Conservation (phyloP, 345 rosid species). For the Mangifera indica region DNA sequence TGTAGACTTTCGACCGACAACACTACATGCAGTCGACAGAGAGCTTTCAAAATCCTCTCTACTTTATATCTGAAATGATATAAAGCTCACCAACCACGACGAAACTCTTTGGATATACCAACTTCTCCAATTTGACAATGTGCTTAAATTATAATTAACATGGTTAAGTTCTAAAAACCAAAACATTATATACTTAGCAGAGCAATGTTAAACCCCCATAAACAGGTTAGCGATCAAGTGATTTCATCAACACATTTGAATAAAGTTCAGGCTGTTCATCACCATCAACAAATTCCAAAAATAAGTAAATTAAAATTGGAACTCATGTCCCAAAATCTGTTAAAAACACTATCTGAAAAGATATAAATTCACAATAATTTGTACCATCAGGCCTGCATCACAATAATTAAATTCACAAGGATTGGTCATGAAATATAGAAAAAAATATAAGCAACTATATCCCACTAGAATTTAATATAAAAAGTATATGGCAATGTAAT, state of each 20-base stretch:
- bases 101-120: too few species aligned
- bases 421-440: not conserved
- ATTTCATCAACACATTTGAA: not conserved
- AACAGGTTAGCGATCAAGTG: not conserved
- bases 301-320: not conserved
- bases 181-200: too few species aligned
- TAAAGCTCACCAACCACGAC: too few species aligned
- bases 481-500: not conserved
- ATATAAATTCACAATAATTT: too few species aligned
- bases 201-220: not conserved
- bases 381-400: conserved; percentile 85
- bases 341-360: not conserved
- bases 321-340: not conserved
- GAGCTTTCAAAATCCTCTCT: too few species aligned
- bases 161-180: too few species aligned
- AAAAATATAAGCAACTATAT: not conserved
- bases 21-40: too few species aligned
- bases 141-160: too few species aligned
- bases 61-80: too few species aligned
- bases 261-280: not conserved
- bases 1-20: too few species aligned
- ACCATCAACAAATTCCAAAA: not conserved
- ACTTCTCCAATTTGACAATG: too few species aligned
- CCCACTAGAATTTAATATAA: not conserved
- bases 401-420: not conserved